These are phyloP conservation scores for Aspergillus indologenus DNA, from an alignment of 495 filamentous ascomycete species.

Conservation along the genomic window DNA sequence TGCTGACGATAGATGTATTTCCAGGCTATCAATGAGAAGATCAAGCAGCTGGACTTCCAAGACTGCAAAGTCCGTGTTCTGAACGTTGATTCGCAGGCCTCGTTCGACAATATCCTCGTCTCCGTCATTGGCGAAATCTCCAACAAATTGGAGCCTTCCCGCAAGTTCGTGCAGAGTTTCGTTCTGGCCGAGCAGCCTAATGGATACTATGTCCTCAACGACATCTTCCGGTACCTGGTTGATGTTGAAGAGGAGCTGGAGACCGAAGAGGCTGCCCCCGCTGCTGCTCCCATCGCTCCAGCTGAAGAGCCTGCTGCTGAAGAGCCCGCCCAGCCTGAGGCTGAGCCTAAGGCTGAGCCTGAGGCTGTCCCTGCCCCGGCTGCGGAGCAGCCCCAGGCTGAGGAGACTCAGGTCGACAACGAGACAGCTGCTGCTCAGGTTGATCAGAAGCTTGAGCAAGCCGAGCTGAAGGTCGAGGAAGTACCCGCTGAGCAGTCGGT, in stretches of 20 bases:
- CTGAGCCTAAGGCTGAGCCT: constrained; percentile 16
- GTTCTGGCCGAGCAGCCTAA: constrained; percentile 94
- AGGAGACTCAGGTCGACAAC: constrained; percentile 32
- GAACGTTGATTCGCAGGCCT: constrained; percentile 95
- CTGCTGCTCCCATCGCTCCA: constrained; percentile 31
- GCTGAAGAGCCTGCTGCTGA: constrained; percentile 24
- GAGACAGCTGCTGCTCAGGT: constrained; percentile 49
- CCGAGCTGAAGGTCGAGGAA: constrained; percentile 31
- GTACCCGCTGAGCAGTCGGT: constrained; percentile 30
- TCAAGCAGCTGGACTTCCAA: constrained; percentile 88
- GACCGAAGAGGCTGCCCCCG: constrained; percentile 52
- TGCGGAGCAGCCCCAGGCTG: constrained; percentile 27
- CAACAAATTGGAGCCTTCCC: constrained; percentile 82
- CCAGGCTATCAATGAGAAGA: constrained; percentile 89
- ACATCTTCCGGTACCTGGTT: constrained; percentile 90
- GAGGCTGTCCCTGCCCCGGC: constrained; percentile 19
- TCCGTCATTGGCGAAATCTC: constrained; percentile 98
- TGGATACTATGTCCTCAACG: constrained; percentile 96
- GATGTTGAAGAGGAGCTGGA: constrained; percentile 69
- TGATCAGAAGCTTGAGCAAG: constrained; percentile 56
- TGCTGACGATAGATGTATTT: constrained; percentile 12
- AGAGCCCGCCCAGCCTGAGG: constrained; percentile 19
- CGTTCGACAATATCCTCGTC: constrained; percentile 87
- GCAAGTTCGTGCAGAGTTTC: constrained; percentile 98
- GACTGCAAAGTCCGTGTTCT: constrained; percentile 98